Conservation (phyloP, 2,329 filamentous ascomycete genomes). For the Calonectria pseudoreteaudii region DNA sequence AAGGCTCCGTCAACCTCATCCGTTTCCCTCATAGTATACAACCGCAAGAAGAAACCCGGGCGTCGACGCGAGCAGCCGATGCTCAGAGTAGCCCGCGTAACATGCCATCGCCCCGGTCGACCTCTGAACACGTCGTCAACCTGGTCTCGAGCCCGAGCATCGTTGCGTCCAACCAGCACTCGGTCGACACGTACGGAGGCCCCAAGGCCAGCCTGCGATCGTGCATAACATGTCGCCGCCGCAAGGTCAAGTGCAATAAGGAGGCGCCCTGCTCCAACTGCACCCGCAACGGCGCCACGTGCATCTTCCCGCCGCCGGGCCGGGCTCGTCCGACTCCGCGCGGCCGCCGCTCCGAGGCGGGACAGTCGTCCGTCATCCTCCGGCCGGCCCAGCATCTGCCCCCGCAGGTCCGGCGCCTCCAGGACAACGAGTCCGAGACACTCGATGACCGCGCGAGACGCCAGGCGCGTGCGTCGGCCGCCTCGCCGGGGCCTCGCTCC, state of each 20-base stretch:
- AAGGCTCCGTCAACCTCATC: neutral
- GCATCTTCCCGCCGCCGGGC: constrained; percentile 24
- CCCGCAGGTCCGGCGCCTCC: neutral
- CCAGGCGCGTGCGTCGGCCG: constrained; percentile 3
- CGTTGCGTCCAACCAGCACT: constrained; percentile 4
- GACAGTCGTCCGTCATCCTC: constrained; percentile 5
- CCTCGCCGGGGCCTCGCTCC: neutral
- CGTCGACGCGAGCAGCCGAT: neutral
- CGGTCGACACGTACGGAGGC: constrained; percentile 2
- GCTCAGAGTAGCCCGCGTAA: neutral
- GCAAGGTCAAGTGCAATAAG: constrained; percentile 27
- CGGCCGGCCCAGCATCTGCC: constrained; percentile 4
- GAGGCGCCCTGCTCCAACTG: constrained; percentile 25
- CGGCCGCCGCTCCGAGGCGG: constrained; percentile 9
- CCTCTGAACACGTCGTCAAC: neutral
- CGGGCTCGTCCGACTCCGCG: constrained; percentile 22
- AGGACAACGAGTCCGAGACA: constrained; percentile 6
- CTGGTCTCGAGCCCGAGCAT: constrained; percentile 11
- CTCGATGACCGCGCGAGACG: neutral
- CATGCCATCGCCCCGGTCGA: constrained; percentile 3
- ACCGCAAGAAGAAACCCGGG: neutral
- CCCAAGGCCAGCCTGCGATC: constrained; percentile 17
- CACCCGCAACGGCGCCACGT: constrained; percentile 7
- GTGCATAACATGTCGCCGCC: constrained; percentile 23
- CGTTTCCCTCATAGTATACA: neutral